Percentiles rank a stretch among this genome's conserved stretches.
These are phyloP conservation scores for Starmerella sirachaensis DNA, from an alignment of 805 yeast genomes.

Conservation along the genomic window DNA sequence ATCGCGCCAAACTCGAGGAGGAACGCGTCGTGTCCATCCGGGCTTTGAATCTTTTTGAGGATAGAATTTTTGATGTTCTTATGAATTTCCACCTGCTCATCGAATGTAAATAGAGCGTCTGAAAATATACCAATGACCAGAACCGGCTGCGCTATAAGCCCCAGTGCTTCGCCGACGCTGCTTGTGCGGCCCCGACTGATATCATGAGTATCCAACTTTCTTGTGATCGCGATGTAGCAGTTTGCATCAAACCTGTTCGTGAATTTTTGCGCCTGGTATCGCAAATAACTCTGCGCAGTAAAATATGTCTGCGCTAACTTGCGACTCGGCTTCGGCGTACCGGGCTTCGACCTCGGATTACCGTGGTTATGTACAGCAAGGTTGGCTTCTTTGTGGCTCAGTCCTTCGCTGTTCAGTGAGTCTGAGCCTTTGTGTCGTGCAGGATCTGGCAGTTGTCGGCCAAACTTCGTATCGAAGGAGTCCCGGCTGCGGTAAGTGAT, in stretches of 20 bases:
- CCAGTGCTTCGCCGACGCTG: slow-evolving; percentile 40
- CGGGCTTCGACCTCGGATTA: slow-evolving; percentile 24
- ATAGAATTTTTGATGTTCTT: slow-evolving; percentile 55
- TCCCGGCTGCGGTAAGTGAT: slow-evolving; percentile 86
- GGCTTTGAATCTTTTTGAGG: slow-evolving; percentile 67
- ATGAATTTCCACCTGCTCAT: slow-evolving; percentile 82
- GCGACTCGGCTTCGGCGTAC: slow-evolving; percentile 16
- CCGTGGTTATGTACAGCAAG: slow-evolving; percentile 90
- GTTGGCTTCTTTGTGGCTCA: slow-evolving; percentile 42
- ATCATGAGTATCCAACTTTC: slow-evolving; percentile 93
- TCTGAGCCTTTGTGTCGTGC: slow-evolving; percentile 29
- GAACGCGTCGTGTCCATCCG: slow-evolving; percentile 97
- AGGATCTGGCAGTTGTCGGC: slow-evolving; percentile 61
- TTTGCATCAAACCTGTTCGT: slow-evolving; percentile 87
- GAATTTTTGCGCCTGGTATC: slow-evolving; percentile 91
- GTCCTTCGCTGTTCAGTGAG: slow-evolving; percentile 21
- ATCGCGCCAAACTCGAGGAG: slow-evolving; percentile 77
- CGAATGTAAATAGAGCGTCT: slow-evolving; percentile 83
- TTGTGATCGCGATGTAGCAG: slow-evolving; percentile 85
- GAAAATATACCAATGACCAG: slow-evolving; percentile 79
- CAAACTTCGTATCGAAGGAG: slow-evolving; percentile 81
- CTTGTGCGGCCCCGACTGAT: slow-evolving; percentile 65
- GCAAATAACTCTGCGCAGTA: slow-evolving; percentile 87
- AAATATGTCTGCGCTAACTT: slow-evolving; percentile 46
- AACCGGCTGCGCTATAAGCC: slow-evolving; percentile 57